phyloP scores from a whole-genome alignment of 179 eudicot species.

The Corrigiola litoralis region DNA sequence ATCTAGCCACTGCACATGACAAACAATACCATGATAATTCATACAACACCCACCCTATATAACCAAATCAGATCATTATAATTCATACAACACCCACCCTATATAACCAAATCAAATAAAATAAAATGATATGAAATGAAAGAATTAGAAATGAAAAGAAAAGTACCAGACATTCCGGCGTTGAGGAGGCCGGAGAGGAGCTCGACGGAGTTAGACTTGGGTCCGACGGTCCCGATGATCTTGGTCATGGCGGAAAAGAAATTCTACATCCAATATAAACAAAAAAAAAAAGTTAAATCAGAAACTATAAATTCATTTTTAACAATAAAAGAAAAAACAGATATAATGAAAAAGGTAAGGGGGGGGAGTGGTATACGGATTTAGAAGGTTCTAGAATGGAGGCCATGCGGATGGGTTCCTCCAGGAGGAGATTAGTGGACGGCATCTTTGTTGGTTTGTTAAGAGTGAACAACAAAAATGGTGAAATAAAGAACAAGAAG shows the following conservation, averaged over 20 bases:
- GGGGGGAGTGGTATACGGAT: slow-evolving; percentile 33
- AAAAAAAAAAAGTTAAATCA: background rate
- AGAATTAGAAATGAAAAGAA: background rate
- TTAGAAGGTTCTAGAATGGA: slow-evolving; percentile 85
- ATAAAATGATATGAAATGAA: background rate
- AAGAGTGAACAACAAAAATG: too few relatives aligned
- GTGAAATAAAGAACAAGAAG: too few relatives aligned
- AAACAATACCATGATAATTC: slow-evolving; percentile 1
- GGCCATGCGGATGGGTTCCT: slow-evolving; percentile 92
- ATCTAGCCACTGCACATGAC: slow-evolving; percentile 40
- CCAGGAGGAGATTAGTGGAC: slow-evolving; percentile 75
- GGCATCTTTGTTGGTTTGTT: slow-evolving; percentile 71
- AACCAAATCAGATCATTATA: background rate
- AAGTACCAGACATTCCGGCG: slow-evolving; percentile 43
- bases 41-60: background rate
- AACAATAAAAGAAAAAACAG: background rate
- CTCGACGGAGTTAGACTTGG: slow-evolving; percentile 37
- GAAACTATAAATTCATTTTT: background rate
- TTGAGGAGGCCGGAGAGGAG: slow-evolving; percentile 36
- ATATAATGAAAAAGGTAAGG: background rate
- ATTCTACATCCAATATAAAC: slow-evolving; percentile 19
- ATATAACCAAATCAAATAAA: background rate
- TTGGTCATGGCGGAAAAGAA: slow-evolving; percentile 44
- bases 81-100: background rate
- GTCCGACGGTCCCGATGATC: slow-evolving; percentile 51